Evolutionary conservation across 2,329 filamentous ascomycete genomes (phyloP), one percentile per base, ranked within the genome.

Genomic region (Phoma sp.): DNA sequence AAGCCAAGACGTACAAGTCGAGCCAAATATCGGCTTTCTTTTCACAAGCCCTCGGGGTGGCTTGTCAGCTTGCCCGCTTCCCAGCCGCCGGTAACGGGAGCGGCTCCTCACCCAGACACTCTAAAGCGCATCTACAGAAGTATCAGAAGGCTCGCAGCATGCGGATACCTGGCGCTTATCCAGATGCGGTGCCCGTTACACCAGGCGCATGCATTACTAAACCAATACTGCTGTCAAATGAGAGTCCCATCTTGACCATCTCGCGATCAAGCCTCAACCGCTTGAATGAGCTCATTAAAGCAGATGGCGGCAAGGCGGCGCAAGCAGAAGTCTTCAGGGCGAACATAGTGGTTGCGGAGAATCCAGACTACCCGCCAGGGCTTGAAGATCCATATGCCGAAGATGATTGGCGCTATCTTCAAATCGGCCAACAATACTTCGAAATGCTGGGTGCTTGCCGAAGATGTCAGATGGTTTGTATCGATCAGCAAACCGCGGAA

Each of bases 381-480:
- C 68, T 72, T 5, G 79, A 83, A 53, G 74, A 82, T 21, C 81
- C 91, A 0, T 98, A 95, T 72, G 82, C 83, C 0, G 93, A 98
- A 76, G 95, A 98, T 62, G 73, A 78, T 5, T 98, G 93, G 93
- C 79, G 78, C 11, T 80, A 76, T 14, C 66, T 96, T 33, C 80
- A 77, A 7, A 89, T 97, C 52, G 90, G 89, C 1, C 63, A 73
- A 67, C 81, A 87, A 53, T 74, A 76, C 9, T 90, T 91, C 65
- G 81, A 89, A 57, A 85, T 96, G 66, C 77, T 98, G 4, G 93
- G 93, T 0, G 85, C 90, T 3, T 99, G 95, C 68, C 85, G 92
- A 56, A 81, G 95, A 54, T 99, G 95, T 65, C 92, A 96, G 73
- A 98, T 99, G 93, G 89, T 99, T 9, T 97, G 93, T 71, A 86